Evolutionary conservation across 1,284 basidiomycete genomes (phyloP), one percentile per base, ranked within the genome.

Genomic region (Leccinum ponderosum): DNA sequence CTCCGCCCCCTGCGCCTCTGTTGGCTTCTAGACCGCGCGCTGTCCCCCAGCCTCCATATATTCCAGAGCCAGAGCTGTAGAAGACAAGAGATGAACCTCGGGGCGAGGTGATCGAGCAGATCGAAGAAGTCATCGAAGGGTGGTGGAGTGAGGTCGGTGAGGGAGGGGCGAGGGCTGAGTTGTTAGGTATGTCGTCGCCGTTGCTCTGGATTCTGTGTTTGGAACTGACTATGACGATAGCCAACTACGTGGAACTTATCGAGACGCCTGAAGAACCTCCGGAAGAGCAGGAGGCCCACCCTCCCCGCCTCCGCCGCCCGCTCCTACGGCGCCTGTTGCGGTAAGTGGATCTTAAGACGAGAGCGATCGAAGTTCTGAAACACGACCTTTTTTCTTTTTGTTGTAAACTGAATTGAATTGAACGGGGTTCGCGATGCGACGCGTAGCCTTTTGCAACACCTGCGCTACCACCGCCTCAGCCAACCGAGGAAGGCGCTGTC

Each of bases 71-170:
- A 17, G 78, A 77, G 37, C 88, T 27, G 79, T 84, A 8, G 93
- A 94, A 75, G 90, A 94, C 64, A 94, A 95, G 95, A 97, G 72
- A 87, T 97, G 77, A 76, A 77, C 57, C 81, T 97, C 20, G 67
- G 73, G 95, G 93, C 55, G 92, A 95, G 71, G 76, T 89, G 42
- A 87, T 97, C 58, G 86, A 90, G 57, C 83, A 91, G 65, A 87
- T 96, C 53, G 92, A 95, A 73, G 85, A 92, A 75, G 72, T 94
- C 17, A 92, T 90, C 69, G 91, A 94, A 66, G 91, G 86, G 12
- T 90, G 89, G 94, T 95, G 94, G 94, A 84, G 80, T 64, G 94
- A 92, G 31, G 80, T 86, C 50, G 86, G 87, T 35, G 76, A 80
- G 42, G 79, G 78, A 31, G 92, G 91, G 12, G 76, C 82, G 6